These are phyloP conservation scores for Schizophyllum amplum DNA, from an alignment of 1,284 basidiomycete genomes.

Conservation along the genomic window DNA sequence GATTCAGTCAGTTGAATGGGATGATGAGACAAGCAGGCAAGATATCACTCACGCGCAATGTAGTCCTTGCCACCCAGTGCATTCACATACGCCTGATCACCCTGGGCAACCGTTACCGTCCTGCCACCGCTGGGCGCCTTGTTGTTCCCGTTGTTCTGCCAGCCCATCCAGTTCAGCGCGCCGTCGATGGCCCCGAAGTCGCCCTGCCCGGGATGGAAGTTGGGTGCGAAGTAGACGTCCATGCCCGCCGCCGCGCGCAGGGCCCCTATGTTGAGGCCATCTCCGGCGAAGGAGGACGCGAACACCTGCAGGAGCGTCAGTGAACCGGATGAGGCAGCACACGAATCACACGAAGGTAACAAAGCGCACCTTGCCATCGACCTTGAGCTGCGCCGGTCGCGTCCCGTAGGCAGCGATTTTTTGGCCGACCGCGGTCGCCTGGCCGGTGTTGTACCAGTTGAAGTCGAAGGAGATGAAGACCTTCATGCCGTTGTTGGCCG, in stretches of 20 bases:
- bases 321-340: too few relatives aligned
- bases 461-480: conserved; percentile 38
- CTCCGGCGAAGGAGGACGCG: conserved; percentile 15
- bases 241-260: conserved; percentile 11
- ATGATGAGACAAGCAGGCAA: too few relatives aligned
- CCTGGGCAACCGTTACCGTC: conserved; percentile 19
- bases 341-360: too few relatives aligned
- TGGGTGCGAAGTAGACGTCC: conserved; percentile 14
- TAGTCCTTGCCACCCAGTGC: conserved; percentile 18
- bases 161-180: conserved; percentile 17
- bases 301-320: too few relatives aligned
- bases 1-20: not conserved
- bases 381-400: conserved; percentile 8
- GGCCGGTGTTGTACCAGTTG: conserved; percentile 11
- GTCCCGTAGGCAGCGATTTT: conserved; percentile 9
- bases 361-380: conserved; percentile 8
- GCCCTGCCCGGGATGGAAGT: conserved; percentile 16
- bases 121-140: conserved; percentile 13
- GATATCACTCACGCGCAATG: conserved; percentile 24
- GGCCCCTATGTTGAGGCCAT: conserved; percentile 12
- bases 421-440: conserved; percentile 8
- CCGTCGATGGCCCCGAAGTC: conserved; percentile 15
- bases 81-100: conserved; percentile 17
- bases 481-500: conserved; percentile 20
- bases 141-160: conserved; percentile 17